Percentiles rank a stretch among this genome's conserved stretches.
These are phyloP conservation scores for Teunomyces atbi DNA, from an alignment of 805 yeast genomes.

Conservation along the genomic window DNA sequence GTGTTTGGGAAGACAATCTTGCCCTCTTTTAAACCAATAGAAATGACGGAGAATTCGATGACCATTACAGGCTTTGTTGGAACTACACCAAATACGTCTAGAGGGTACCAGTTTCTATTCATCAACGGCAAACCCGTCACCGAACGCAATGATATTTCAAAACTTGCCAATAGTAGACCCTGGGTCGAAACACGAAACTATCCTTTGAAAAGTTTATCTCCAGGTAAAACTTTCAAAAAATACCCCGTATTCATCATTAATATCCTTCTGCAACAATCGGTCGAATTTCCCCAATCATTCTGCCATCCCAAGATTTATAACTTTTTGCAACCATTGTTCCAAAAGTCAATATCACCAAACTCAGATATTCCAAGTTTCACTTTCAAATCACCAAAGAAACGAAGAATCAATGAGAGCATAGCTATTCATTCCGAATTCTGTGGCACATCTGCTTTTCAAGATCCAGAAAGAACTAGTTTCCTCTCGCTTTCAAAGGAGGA, in stretches of 20 bases:
- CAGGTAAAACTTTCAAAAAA: not conserved
- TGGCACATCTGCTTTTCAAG: not conserved
- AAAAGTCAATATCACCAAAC: not conserved
- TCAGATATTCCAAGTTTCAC: not conserved
- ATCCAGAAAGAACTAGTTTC: not conserved
- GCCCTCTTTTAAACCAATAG: slow-evolving; percentile 21
- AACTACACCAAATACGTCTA: slow-evolving; percentile 28
- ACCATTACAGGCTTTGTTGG: slow-evolving; percentile 42
- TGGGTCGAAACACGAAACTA: not conserved
- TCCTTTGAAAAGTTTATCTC: not conserved
- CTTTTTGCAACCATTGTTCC: not conserved
- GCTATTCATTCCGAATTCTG: not conserved
- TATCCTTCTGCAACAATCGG: slow-evolving; percentile 20
- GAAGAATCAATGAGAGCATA: not conserved
- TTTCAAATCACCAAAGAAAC: slow-evolving; percentile 23
- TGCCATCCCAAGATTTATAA: not conserved
- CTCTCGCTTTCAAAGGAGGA: slow-evolving; percentile 12
- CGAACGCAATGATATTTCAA: not conserved
- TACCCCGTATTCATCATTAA: slow-evolving; percentile 40
- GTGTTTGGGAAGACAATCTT: slow-evolving; percentile 29
- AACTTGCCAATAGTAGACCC: not conserved
- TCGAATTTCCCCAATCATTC: not conserved
- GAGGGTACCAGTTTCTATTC: slow-evolving; percentile 43
- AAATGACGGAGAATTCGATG: slow-evolving; percentile 23
- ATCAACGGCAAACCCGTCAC: slow-evolving; percentile 39